These are phyloP conservation scores for Diphasiastrum complanatum DNA, from an alignment of 83 land plant species.

Conservation along the genomic window DNA sequence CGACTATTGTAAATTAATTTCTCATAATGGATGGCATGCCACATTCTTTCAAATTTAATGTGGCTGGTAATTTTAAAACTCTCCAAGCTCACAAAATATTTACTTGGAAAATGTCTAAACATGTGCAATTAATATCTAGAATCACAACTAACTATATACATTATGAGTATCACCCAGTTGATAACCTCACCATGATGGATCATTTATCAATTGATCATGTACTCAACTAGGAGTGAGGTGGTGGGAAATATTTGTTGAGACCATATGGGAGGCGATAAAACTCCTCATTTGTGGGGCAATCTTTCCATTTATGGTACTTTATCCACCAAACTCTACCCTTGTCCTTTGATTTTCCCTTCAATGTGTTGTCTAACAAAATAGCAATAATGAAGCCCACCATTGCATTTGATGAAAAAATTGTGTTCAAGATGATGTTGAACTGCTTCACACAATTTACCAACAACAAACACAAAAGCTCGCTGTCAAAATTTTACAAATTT, in stretches of 20 bases:
- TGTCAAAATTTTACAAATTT: neutral
- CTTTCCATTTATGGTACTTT: slow-evolving; percentile 74
- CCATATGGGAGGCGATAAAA: slow-evolving; percentile 79
- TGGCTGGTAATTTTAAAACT: too few relatives aligned
- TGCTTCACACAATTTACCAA: neutral
- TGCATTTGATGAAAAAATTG: slow-evolving; percentile 18
- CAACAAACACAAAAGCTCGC: neutral
- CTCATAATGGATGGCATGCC: too few relatives aligned
- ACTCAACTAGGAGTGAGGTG: too few relatives aligned
- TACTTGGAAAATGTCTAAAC: too few relatives aligned
- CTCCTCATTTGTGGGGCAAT: slow-evolving; percentile 75
- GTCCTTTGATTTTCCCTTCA: slow-evolving; percentile 19
- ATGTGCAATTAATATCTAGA: too few relatives aligned
- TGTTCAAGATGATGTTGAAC: slow-evolving; percentile 31
- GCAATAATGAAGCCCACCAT: slow-evolving; percentile 24
- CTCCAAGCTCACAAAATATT: too few relatives aligned
- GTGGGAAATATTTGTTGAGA: slow-evolving; percentile 83
- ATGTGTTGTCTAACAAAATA: slow-evolving; percentile 18
- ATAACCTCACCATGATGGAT: too few relatives aligned
- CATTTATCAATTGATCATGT: too few relatives aligned
- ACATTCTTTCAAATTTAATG: too few relatives aligned
- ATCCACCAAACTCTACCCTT: slow-evolving; percentile 78
- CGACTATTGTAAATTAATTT: too few relatives aligned
- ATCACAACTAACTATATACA: too few relatives aligned
- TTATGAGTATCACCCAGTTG: too few relatives aligned